Evolutionary conservation across 2,329 filamentous ascomycete species (phyloP).

Genomic region (Arthrinium phaeospermum): DNA sequence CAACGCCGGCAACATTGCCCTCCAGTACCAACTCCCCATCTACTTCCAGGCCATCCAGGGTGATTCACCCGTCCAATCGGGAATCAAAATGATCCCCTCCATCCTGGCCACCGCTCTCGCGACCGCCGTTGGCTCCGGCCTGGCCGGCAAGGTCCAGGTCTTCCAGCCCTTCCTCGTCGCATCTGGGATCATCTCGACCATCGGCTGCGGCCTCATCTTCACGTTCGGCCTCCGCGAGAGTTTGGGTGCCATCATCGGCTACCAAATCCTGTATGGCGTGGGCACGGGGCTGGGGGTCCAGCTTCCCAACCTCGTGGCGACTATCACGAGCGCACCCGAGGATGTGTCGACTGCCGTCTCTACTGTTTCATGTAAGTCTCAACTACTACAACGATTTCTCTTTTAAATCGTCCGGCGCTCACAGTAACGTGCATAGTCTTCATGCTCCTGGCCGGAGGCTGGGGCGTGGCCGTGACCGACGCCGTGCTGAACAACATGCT

Average conservation of each 20-base stretch:
- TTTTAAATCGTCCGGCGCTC: neutral
- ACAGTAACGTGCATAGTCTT: slow-evolving; percentile 32
- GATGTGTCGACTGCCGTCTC: slow-evolving; percentile 21
- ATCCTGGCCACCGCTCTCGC: slow-evolving; percentile 20
- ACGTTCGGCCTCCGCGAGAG: slow-evolving; percentile 43
- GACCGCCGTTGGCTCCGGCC: neutral
- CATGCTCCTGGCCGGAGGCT: slow-evolving; percentile 48
- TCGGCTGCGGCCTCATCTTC: slow-evolving; percentile 49
- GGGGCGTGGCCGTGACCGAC: slow-evolving; percentile 59
- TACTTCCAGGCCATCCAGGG: slow-evolving; percentile 53
- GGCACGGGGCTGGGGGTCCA: slow-evolving; percentile 48
- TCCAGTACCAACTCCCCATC: slow-evolving; percentile 51
- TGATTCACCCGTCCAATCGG: slow-evolving; percentile 44
- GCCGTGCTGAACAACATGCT: slow-evolving; percentile 57
- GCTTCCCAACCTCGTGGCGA: slow-evolving; percentile 35
- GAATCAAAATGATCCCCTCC: slow-evolving; percentile 36
- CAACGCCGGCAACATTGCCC: slow-evolving; percentile 26
- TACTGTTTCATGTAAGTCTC: neutral
- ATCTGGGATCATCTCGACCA: slow-evolving; percentile 39
- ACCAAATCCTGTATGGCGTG: slow-evolving; percentile 48
- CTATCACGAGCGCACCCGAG: slow-evolving; percentile 21
- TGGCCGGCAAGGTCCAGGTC: slow-evolving; percentile 40
- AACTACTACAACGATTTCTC: neutral
- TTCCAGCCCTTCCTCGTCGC: slow-evolving; percentile 49
- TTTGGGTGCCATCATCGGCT: slow-evolving; percentile 41